Percentiles rank a stretch among this genome's conserved stretches.
Conservation (phyloP, 2,329 filamentous ascomycete species). For the Paraphoma sp. region DNA sequence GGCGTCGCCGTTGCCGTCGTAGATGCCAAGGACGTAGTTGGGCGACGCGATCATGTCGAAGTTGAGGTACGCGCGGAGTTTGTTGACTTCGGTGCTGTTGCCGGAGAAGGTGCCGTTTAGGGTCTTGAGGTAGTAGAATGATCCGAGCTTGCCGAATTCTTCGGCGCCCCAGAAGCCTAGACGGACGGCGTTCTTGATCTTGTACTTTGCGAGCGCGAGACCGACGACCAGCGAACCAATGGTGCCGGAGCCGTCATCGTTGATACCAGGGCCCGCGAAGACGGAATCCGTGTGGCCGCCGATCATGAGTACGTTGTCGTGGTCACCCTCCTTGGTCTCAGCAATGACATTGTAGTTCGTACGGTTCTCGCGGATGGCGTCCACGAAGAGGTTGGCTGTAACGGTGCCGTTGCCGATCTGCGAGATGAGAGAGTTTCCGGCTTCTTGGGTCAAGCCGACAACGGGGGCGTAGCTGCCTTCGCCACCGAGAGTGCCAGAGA, state of each 20-base stretch:
- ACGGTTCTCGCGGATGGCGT: slow-evolving; percentile 54
- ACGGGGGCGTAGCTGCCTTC: slow-evolving; percentile 66
- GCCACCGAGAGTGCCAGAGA: slow-evolving; percentile 72
- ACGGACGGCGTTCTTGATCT: slow-evolving; percentile 49
- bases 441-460: slow-evolving; percentile 68
- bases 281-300: slow-evolving; percentile 52
- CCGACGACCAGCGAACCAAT: slow-evolving; percentile 48
- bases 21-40: slow-evolving; percentile 50
- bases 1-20: slow-evolving; percentile 47
- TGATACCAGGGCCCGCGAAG: slow-evolving; percentile 52
- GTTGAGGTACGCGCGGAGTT: slow-evolving; percentile 52
- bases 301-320: slow-evolving; percentile 49
- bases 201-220: slow-evolving; percentile 48
- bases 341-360: slow-evolving; percentile 52
- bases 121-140: slow-evolving; percentile 46
- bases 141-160: slow-evolving; percentile 50
- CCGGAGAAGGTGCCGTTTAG: slow-evolving; percentile 43
- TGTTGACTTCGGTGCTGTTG: slow-evolving; percentile 38
- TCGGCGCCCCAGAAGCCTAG: slow-evolving; percentile 51
- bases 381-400: slow-evolving; percentile 44
- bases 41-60: slow-evolving; percentile 53
- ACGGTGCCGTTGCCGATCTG: slow-evolving; percentile 57
- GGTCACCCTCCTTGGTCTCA: slow-evolving; percentile 49
- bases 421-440: slow-evolving; percentile 63
- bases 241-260: slow-evolving; percentile 51